Percentiles rank a stretch among this genome's conserved stretches.
Evolutionary conservation across 495 filamentous ascomycete species (phyloP).

Genomic region (Penicillium fimorum): DNA sequence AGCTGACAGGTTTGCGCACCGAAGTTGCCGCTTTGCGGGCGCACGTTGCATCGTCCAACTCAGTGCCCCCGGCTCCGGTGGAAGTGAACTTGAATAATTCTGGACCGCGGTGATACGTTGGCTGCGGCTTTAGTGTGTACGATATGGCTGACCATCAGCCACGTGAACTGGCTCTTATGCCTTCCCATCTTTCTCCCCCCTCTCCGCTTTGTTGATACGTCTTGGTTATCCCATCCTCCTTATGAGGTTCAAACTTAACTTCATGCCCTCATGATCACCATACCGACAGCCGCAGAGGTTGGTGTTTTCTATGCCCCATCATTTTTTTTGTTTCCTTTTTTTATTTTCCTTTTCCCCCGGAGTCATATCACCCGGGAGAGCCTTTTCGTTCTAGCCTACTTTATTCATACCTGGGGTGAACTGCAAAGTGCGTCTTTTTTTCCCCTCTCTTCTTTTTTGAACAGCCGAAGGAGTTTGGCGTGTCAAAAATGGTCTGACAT

Average conservation of each 20-base stretch:
- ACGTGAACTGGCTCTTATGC: not conserved
- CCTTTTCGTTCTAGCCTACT: constrained; percentile 11
- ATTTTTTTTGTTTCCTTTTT: not conserved
- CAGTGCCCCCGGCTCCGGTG: constrained; percentile 22
- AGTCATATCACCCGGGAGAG: not conserved
- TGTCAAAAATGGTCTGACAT: constrained; percentile 19
- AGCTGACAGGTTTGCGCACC: constrained; percentile 36
- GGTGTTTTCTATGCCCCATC: constrained; percentile 13
- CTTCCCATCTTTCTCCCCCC: not conserved
- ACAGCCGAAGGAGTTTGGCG: constrained; percentile 21
- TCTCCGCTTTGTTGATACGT: constrained; percentile 23
- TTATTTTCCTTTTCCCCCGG: constrained; percentile 5
- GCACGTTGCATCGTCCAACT: constrained; percentile 40
- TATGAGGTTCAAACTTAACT: constrained; percentile 7
- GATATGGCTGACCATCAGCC: constrained; percentile 17
- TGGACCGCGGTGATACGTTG: constrained; percentile 20
- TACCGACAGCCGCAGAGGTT: constrained; percentile 20
- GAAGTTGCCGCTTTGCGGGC: constrained; percentile 42
- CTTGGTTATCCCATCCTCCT: constrained; percentile 2
- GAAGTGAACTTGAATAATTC: constrained; percentile 27
- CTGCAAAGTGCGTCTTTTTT: constrained; percentile 8
- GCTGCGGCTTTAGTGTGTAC: constrained; percentile 25
- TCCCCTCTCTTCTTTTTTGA: constrained; percentile 12
- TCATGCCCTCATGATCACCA: constrained; percentile 25
- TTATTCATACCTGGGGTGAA: constrained; percentile 1